Base-by-base conservation (phyloP, 1,284 basidiomycete genomes). In the Pseudozyma tsukubaensis region DNA sequence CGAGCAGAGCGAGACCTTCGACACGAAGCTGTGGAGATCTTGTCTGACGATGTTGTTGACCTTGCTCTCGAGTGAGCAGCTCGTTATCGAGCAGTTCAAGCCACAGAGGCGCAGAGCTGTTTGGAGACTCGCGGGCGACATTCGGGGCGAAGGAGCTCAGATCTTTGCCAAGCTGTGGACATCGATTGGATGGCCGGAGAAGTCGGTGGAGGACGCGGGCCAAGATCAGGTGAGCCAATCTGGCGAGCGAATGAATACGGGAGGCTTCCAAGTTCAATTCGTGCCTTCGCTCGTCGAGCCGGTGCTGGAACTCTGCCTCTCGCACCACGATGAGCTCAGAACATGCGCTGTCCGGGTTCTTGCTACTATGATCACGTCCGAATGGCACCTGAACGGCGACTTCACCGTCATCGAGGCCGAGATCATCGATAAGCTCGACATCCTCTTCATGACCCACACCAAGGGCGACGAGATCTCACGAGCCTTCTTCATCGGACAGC, bases 291-390 rank as follows among this genome's bases (percentile, higher is more conserved):
- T 97, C 13, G 93, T 97, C 29, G 94, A 93, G 58, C 91, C 92
- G 57, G 91, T 97, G 50, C 91, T 99, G 60, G 92, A 94, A 78
- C 88, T 98, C 1, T 98, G 96, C 83, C 87, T 98, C 49, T 97
- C 94, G 66, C 93, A 95, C 78, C 95, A 98, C 80, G 95, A 97
- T 82, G 91, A 92, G 78, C 88, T 97, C 52, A 90, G 95, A 69
- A 92, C 90, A 77, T 92, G 92, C 74, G 94, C 94, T 0, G 94
- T 97, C 8, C 74, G 79, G 14, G 94, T 98, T 52, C 88, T 98
- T 21, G 96, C 92, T 85, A 93, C 92, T 78, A 97, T 98, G 94
- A 95, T 98, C 73, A 90, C 97, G 55, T 93, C 94, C 6, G 94
- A 97, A 83, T 79, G 76, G 76, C 76, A 75, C 35, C 69, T 80